Evolutionary conservation across 345 rosid genomes (phyloP), one percentile per base, ranked within the genome.

Genomic region (Eucalyptus decipiens): DNA sequence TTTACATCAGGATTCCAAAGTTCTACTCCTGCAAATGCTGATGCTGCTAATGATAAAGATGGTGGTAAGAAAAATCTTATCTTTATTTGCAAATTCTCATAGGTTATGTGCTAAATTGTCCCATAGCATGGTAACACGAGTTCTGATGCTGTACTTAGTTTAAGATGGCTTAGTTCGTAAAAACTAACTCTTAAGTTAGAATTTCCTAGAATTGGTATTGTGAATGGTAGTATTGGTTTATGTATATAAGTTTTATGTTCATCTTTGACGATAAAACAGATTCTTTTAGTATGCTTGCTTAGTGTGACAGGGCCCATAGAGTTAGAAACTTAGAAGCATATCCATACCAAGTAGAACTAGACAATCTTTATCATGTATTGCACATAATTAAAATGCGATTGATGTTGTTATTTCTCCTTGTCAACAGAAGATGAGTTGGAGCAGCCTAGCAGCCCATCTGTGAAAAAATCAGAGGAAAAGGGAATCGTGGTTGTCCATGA

Each of bases 381-480:
- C 83, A 11, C 85, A 40, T 19, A 72, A 76, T 6, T 11, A 40
- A 40, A 40, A 21, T 76, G n/a, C 34, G 9, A 49, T 54, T 76
- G 72, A 50, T 56, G 28, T 67, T 83, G 37, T 85, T 88, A 69
- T 45, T 86, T 85, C 90, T 89, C 83, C 88, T 87, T 86, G 65
- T 91, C 49, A 49, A 87, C 94, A 96, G 99, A 93, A 90, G 94
- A 95, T 90, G 97, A 96, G 67, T 85, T 89, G 89, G 95, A 95
- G 89, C 96, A 93, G 87, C 99, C 99, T 89, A 93, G 97, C 94
- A 98, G 99, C 90, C 98, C 99, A 89, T 98, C 99, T 56, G 93
- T 98, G 88, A 95, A 97, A 92, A 98, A 95, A 93, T 90, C 96
- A n/a, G 97, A 95, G 90, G 99, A 98, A 92, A 92, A 94, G 91